Evolutionary conservation across 495 filamentous ascomycete species (phyloP).

Genomic region (Cercophora newfieldiana): DNA sequence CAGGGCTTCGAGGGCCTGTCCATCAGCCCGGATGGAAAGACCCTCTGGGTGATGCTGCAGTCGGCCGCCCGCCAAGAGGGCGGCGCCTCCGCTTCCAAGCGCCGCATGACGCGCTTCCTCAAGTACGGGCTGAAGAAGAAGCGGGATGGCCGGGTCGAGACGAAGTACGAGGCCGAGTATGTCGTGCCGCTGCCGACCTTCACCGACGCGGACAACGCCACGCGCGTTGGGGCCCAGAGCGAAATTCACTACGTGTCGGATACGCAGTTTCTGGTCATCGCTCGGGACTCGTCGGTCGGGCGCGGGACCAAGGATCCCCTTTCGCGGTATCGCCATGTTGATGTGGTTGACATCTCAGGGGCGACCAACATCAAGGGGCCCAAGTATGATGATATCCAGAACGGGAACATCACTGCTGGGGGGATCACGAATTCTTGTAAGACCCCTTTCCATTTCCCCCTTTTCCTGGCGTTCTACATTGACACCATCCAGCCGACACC

Average conservation of each 20-base stretch:
- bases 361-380: constrained; percentile 67
- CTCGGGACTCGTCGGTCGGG: constrained; percentile 65
- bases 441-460: background rate
- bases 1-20: constrained; percentile 74
- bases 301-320: constrained; percentile 53
- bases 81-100: constrained; percentile 30
- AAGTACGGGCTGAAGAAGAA: constrained; percentile 48
- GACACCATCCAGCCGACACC: constrained; percentile 43
- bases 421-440: constrained; percentile 18
- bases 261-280: constrained; percentile 67
- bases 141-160: constrained; percentile 40
- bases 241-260: constrained; percentile 68
- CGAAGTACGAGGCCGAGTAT: constrained; percentile 60
- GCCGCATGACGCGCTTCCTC: constrained; percentile 60
- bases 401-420: constrained; percentile 32
- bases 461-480: background rate
- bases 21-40: constrained; percentile 61
- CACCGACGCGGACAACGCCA: constrained; percentile 38
- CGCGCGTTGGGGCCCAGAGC: constrained; percentile 64
- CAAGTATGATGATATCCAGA: constrained; percentile 49
- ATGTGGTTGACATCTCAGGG: constrained; percentile 65
- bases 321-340: constrained; percentile 70
- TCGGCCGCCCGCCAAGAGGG: constrained; percentile 68
- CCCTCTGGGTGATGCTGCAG: constrained; percentile 68
- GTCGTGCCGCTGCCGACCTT: constrained; percentile 67